Evolutionary conservation across 163 green algal genomes (phyloP), one percentile per base, ranked within the genome.

Genomic region (Trebouxia gelatinosa): DNA sequence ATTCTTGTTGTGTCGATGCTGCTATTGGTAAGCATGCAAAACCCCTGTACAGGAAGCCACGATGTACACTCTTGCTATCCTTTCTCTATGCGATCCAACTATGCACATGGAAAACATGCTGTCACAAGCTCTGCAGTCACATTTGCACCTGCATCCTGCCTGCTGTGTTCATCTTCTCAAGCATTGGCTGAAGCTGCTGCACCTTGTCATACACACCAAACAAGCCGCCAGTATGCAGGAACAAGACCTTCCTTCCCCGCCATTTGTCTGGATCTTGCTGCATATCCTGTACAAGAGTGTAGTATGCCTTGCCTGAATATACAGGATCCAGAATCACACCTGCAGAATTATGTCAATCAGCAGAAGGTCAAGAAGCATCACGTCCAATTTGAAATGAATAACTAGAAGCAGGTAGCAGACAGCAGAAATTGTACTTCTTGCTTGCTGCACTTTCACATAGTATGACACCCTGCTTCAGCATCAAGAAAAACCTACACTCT

Each of bases 181-280:
- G 38, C 26, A 90, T 67, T 26, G 74, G 77, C 72, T 90, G 85
- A 78, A 98, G 84, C 85, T 97, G 89, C 0, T 84, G 72, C 13
- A 75, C n/a, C 78, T 97, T 96, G 67, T 97, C 93, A 80, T 97
- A 98, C 88, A 95, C 93, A 5, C 94, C 93, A 64, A 97, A 85
- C 68, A 96, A 78, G 29, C 93, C 93, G 4, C 93, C 93, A 9
- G 80, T 84, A 87, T 97, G 92, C 28, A 96, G 58, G 62, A 96
- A 96, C 38, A 98, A 83, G 51, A 98, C 86, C 57, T 85, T 88
- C 6, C 89, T 84, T 1, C 91, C 90, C 9, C 50, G 62, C 95
- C 95, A 98, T 29, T 88, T 72, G 4, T 82, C 85, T 23, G 93
- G 89, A 0, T 89, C 58, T 0, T 71, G 65, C 26, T 38, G 32